A percentile compares a stretch with the other conserved stretches of the same genome.
Evolutionary conservation across 371 early-diverging fungal species (phyloP).

Genomic region (Scutellospora calospora): DNA sequence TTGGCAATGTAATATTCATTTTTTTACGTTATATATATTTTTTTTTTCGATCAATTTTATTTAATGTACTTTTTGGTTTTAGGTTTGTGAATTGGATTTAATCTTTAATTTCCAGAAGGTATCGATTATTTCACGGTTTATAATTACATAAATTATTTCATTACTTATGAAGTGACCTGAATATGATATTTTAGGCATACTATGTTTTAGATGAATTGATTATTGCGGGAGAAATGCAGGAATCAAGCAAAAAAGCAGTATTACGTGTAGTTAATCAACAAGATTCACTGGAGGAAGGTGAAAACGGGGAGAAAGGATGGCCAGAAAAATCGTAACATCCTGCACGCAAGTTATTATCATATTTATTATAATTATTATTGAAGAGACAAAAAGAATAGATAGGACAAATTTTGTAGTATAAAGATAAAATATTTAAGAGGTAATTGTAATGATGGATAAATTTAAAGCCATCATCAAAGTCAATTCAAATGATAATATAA

Average conservation of each 20-base stretch:
- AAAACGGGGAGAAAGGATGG: conserved; percentile 56
- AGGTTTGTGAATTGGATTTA: conserved; percentile 90
- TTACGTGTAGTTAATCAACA: conserved; percentile 77
- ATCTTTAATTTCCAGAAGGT: conserved; percentile 90
- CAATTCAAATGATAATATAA: no score
- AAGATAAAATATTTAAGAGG: no score
- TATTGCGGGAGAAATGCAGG: conserved; percentile 86
- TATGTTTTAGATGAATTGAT: conserved; percentile 87
- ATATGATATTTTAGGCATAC: conserved; percentile 65
- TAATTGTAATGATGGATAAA: no score
- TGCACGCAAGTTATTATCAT: no score
- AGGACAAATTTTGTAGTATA: no score
- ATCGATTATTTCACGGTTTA: conserved; percentile 27
- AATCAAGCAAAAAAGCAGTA: conserved; percentile 83
- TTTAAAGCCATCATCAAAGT: no score
- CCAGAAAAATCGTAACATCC: conserved; percentile 28
- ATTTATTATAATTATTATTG: no score
- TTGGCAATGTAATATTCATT: conserved; percentile 83
- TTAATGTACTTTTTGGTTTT: conserved; percentile 29
- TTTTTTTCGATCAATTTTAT: not conserved
- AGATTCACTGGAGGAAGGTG: conserved; percentile 79
- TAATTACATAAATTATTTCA: not conserved
- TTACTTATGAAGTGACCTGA: not conserved
- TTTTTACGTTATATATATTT: not conserved
- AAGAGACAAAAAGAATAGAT: no score